Conservation (phyloP, 208 protist species). For the Leishmania tarentolae region DNA sequence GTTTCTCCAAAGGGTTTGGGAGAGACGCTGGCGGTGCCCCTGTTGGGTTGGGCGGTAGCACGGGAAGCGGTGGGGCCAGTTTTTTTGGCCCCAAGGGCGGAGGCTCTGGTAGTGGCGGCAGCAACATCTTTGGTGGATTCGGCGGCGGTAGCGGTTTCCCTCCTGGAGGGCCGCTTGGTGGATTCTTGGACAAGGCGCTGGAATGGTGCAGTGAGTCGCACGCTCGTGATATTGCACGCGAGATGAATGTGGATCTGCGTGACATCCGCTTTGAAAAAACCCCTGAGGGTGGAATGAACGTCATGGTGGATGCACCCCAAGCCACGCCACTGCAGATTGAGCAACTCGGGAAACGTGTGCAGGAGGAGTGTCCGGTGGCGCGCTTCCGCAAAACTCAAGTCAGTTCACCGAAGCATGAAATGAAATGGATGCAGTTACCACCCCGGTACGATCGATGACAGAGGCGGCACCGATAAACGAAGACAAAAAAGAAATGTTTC, state of each 20-base stretch:
- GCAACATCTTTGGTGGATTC: constrained; percentile 8
- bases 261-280: constrained; percentile 83
- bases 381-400: constrained; percentile 85
- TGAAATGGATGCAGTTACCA: constrained; percentile 83
- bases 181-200: constrained; percentile 78
- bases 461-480: neutral
- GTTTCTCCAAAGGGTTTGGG: constrained; percentile 58
- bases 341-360: constrained; percentile 76
- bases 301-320: constrained; percentile 81
- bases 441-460: constrained; percentile 65
- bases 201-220: constrained; percentile 89
- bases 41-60: constrained; percentile 9
- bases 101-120: neutral
- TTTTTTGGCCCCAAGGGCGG: constrained; percentile 24
- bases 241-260: constrained; percentile 73
- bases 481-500: neutral
- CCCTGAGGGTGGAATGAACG: constrained; percentile 68
- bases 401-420: constrained; percentile 55
- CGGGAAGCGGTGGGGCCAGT: constrained; percentile 20
- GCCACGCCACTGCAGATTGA: constrained; percentile 88
- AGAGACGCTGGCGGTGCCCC: constrained; percentile 12
- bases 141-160: constrained; percentile 24
- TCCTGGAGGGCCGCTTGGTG: constrained; percentile 57
- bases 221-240: constrained; percentile 73
- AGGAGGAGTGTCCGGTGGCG: constrained; percentile 89